phyloP scores from a whole-genome alignment of 345 rosid genomes.

The Citrus reticulata region DNA sequence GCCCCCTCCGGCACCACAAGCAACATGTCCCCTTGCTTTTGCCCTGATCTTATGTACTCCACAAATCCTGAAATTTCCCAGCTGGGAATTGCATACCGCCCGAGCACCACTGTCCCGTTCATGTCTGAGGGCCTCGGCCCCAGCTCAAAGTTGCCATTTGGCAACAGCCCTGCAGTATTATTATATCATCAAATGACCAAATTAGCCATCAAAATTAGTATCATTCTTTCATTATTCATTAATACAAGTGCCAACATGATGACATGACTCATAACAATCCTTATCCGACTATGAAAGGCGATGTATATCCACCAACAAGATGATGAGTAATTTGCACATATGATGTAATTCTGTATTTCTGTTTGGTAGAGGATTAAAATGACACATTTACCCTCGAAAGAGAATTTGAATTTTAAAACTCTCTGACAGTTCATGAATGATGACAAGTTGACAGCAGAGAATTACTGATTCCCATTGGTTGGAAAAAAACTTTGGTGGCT shows the following conservation, averaged over 20 bases:
- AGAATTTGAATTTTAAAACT: constrained; percentile 1
- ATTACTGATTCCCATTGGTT: not conserved
- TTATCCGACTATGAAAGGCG: not conserved
- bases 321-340: too few species aligned
- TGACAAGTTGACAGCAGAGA: not conserved
- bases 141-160: constrained; percentile 71
- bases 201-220: not conserved
- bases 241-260: not conserved
- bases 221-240: not conserved
- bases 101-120: constrained; percentile 64
- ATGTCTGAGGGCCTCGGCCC: constrained; percentile 52
- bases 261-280: not conserved
- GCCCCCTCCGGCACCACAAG: constrained; percentile 85
- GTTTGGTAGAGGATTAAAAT: not conserved
- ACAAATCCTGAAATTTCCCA: constrained; percentile 81
- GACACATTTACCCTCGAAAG: not conserved
- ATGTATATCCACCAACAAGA: not conserved
- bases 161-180: constrained; percentile 49
- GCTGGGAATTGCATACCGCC: constrained; percentile 46
- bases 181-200: not conserved
- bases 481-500: not conserved
- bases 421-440: not conserved
- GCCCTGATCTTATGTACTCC: constrained; percentile 81
- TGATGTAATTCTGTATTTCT: too few species aligned
- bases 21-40: constrained; percentile 92